Conservation (phyloP, 768 basidiomycete genomes). For the Gyrodon lividus region DNA sequence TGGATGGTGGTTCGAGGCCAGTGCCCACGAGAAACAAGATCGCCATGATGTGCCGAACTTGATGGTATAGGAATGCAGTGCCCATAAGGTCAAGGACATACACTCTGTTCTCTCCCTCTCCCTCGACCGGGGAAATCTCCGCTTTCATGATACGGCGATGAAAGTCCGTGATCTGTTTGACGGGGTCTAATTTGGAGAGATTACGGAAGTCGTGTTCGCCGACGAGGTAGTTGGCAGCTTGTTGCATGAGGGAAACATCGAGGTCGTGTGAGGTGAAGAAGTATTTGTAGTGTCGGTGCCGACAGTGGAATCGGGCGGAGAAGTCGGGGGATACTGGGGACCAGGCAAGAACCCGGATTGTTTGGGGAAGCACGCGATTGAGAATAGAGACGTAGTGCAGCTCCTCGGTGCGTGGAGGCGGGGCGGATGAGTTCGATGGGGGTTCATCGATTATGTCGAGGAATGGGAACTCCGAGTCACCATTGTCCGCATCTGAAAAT, state of each 20-base stretch:
- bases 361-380: slow-evolving; percentile 84
- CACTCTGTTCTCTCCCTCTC: slow-evolving; percentile 33
- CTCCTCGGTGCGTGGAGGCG: slow-evolving; percentile 42
- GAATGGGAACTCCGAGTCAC: slow-evolving; percentile 16
- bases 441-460: slow-evolving; percentile 40
- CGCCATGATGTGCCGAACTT: slow-evolving; percentile 94
- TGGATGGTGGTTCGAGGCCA: slow-evolving; percentile 68
- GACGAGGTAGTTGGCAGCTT: slow-evolving; percentile 66
- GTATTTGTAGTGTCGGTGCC: slow-evolving; percentile 93
- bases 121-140: slow-evolving; percentile 49
- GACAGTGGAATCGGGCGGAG: slow-evolving; percentile 87
- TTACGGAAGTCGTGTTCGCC: slow-evolving; percentile 97
- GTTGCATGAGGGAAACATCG: slow-evolving; percentile 72
- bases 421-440: slow-evolving; percentile 33
- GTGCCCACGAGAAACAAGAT: slow-evolving; percentile 85
- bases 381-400: slow-evolving; percentile 77
- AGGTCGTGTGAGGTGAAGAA: slow-evolving; percentile 77
- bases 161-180: slow-evolving; percentile 87
- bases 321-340: slow-evolving; percentile 79
- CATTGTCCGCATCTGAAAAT: slow-evolving; percentile 7
- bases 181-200: slow-evolving; percentile 88
- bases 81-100: slow-evolving; percentile 86
- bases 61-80: slow-evolving; percentile 90
- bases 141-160: slow-evolving; percentile 65
- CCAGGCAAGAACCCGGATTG: slow-evolving; percentile 92